phyloP scores from a whole-genome alignment of 2,329 filamentous ascomycete species.

The Fusarium tanahbumbuense region DNA sequence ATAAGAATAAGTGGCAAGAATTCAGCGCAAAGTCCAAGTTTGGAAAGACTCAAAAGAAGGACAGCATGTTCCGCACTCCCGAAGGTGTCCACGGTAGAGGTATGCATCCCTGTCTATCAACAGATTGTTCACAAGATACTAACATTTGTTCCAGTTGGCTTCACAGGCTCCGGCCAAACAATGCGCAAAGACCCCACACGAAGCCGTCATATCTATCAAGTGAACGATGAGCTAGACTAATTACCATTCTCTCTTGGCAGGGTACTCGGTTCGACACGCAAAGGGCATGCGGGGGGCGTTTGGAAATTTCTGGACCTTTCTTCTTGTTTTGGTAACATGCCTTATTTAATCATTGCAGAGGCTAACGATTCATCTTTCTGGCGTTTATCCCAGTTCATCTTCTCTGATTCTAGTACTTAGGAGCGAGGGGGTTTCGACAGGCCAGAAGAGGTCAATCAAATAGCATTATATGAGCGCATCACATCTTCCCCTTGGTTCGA shows the following conservation, averaged over 20 bases:
- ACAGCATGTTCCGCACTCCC: slow-evolving; percentile 96
- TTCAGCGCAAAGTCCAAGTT: slow-evolving; percentile 84
- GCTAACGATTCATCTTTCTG: slow-evolving; percentile 55
- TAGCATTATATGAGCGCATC: slow-evolving; percentile 26
- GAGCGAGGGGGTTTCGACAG: slow-evolving; percentile 28
- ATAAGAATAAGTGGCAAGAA: slow-evolving; percentile 94
- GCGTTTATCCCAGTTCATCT: slow-evolving; percentile 42
- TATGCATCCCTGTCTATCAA: slow-evolving; percentile 54
- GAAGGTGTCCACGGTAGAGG: slow-evolving; percentile 88
- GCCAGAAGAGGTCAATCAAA: slow-evolving; percentile 40
- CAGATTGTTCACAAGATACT: slow-evolving; percentile 23
- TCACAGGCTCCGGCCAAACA: slow-evolving; percentile 92
- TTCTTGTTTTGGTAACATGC: slow-evolving; percentile 53
- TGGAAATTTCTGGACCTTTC: slow-evolving; percentile 42
- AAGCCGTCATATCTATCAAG: slow-evolving; percentile 85
- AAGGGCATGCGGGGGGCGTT: slow-evolving; percentile 43
- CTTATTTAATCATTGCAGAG: slow-evolving; percentile 52
- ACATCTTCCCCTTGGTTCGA: slow-evolving; percentile 10
- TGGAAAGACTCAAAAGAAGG: slow-evolving; percentile 78
- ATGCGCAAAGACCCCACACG: slow-evolving; percentile 94
- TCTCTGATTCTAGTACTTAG: slow-evolving; percentile 40
- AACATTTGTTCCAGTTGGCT: slow-evolving; percentile 76
- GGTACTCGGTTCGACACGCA: slow-evolving; percentile 34
- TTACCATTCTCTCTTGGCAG: slow-evolving; percentile 45
- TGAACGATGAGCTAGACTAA: slow-evolving; percentile 79